Conservation (phyloP, 108 stramenopile genomes). For the Skeletonema costatum region DNA sequence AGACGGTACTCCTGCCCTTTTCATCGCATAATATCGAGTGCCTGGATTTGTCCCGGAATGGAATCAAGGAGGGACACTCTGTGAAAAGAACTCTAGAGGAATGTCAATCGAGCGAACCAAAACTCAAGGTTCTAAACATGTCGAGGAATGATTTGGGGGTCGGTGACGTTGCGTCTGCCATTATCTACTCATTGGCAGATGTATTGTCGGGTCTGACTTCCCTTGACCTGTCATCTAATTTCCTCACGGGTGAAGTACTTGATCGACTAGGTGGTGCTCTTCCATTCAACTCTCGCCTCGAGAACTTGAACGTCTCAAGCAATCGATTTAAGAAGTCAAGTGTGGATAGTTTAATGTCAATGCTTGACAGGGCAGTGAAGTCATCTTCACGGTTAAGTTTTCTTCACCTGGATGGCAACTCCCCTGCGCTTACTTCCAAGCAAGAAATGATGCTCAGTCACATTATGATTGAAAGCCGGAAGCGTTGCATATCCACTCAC, state of each 20-base stretch:
- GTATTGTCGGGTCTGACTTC: slow-evolving; percentile 44
- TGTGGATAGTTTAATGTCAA: not conserved
- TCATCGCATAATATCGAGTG: slow-evolving; percentile 59
- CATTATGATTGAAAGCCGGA: not conserved
- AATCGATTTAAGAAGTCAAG: not conserved
- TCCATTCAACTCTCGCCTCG: not conserved
- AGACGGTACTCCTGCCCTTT: slow-evolving; percentile 48
- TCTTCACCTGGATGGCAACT: not conserved
- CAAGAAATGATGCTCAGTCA: not conserved
- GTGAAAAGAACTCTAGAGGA: slow-evolving; percentile 41
- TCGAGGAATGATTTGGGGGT: slow-evolving; percentile 50
- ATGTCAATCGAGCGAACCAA: slow-evolving; percentile 56
- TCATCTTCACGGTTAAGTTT: not conserved
- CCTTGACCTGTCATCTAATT: slow-evolving; percentile 48
- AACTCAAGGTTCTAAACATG: slow-evolving; percentile 52
- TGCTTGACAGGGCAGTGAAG: not conserved
- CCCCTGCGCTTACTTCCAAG: not conserved
- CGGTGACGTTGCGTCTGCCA: slow-evolving; percentile 55
- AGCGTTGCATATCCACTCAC: not conserved
- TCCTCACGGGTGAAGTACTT: slow-evolving; percentile 59
- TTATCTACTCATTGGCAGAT: slow-evolving; percentile 40
- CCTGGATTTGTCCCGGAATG: slow-evolving; percentile 63
- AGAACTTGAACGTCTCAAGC: not conserved
- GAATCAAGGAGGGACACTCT: slow-evolving; percentile 47
- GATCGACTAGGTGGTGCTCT: slow-evolving; percentile 21